Base-by-base conservation (phyloP, 2,329 filamentous ascomycete species). In the Fusarium sp. region DNA sequence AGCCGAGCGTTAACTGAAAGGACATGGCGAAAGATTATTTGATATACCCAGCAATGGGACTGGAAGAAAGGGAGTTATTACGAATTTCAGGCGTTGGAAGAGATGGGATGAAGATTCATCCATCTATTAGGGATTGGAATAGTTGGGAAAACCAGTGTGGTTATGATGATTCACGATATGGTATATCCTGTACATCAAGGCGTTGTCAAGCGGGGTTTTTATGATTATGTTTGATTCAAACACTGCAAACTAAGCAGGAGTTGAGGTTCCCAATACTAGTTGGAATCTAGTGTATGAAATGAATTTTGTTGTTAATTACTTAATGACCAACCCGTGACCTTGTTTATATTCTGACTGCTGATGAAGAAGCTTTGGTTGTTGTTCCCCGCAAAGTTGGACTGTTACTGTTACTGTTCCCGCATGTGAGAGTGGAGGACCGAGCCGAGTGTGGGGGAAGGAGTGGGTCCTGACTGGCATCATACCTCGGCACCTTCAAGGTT, bases 401-500 rank as follows among this genome's bases (percentile, higher is more conserved):
- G 34, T 38, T n/a, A 38, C 16, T 34, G 52, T 24, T 22, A 30
- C 43, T 34, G 52, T 24, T 22, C 27, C 43, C 44, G 59, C 70
- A 73, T 71, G 70, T 69, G 70, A 73, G 65, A 63, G 63, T 56
- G 43, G 61, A 70, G 64, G 64, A 46, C 66, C 59, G 63, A 68
- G 67, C 59, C 59, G 70, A 67, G 68, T 57, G 62, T 64, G 58
- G 40, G 58, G 55, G 41, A 49, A 44, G 47, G 24, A 58, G 54
- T 60, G 55, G 62, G 45, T 30, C 62, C 6, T 6, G n/a, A 41
- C 22, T 52, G 10, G 16, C 38, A 61, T 59, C 56, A 61, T 62
- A 64, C 71, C 71, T 74, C 71, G 71, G 71, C 71, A 74, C 55
- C 41, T 34, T 46, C 34, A n/a, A 27, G 40, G 32, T n/a, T 54